A percentile compares a stretch with the other conserved stretches of the same genome.
phyloP scores from a whole-genome alignment of 192 early-diverging fungal species.

The Coemansia sp. region DNA sequence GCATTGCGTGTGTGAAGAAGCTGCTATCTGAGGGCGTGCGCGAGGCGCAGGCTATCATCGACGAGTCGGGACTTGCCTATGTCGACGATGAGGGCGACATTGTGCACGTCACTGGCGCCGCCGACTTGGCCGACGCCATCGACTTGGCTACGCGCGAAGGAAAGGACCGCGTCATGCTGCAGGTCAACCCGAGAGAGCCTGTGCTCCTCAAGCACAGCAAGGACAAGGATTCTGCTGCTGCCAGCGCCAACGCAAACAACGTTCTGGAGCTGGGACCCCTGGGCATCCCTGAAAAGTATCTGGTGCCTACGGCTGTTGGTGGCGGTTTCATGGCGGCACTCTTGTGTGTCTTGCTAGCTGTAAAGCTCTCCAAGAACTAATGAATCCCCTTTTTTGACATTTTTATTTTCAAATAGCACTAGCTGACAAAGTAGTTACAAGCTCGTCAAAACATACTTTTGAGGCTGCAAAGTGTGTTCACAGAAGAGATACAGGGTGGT shows the following conservation, averaged over 20 bases:
- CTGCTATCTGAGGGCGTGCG: slow-evolving; percentile 61
- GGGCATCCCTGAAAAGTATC: slow-evolving; percentile 50
- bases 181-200: slow-evolving; percentile 46
- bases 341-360: slow-evolving; percentile 52
- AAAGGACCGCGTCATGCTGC: slow-evolving; percentile 75
- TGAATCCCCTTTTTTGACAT: too few species aligned
- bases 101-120: slow-evolving; percentile 75
- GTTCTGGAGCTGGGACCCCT: slow-evolving; percentile 24
- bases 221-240: not conserved
- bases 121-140: slow-evolving; percentile 85
- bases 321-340: slow-evolving; percentile 58
- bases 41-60: slow-evolving; percentile 47
- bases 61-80: slow-evolving; percentile 70
- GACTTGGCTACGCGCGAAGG: slow-evolving; percentile 77
- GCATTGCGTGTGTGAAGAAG: slow-evolving; percentile 62
- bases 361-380: slow-evolving; percentile 56
- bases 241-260: not conserved
- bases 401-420: too few species aligned
- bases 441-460: too few species aligned
- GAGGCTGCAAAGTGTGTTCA: too few species aligned
- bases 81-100: slow-evolving; percentile 91
- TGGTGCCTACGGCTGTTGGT: slow-evolving; percentile 55
- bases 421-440: too few species aligned
- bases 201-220: slow-evolving; percentile 18
- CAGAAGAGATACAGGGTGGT: too few species aligned